Evolutionary conservation across 441 rosid species (phyloP), one percentile per base, ranked within the genome.

Genomic region (Macaranga tanarius): DNA sequence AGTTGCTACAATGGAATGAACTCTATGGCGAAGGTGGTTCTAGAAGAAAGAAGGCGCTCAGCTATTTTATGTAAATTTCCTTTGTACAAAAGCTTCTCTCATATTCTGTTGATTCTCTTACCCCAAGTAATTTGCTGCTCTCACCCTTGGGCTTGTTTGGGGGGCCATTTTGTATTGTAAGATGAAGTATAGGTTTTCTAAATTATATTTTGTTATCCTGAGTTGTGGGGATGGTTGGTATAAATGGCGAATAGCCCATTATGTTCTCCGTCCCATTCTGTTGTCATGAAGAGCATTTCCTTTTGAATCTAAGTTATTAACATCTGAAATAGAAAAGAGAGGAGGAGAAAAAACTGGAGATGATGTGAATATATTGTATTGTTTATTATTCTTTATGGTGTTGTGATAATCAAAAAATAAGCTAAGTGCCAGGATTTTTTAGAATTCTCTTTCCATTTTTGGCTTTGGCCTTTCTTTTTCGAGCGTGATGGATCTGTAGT

Each of bases 21-120:
- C 88, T 91, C 3, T 93, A 93, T 5, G 97, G 98, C 4, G 97
- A 91, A 84, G 97, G 98, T 7, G 98, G 97, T 3, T 93, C 97
- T 2, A 88, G 98, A 84, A 91, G 86, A 80, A 90, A 87, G 87
- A 88, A 78, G 82, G 86, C 97, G 23, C 97, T 93, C 51, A 93
- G 97, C 88, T 93, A 93, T 77, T 93, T 91, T 81, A 93, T 91
- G 98, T 93, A 87, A 88, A 72, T 75, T 62, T 66, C 71, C 56
- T 65, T 40, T 85, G 84, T 85, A 81, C 80, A 82, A 77, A 76
- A 54, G 80, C 83, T 65, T 79, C 80, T 69, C 71, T 69, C 71
- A 34, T 25, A 73, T 80, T 73, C 63, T 72, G 61, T 70, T 52
- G 69, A 59, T 58, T 61, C 55, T 73, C 75, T 15, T 20, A 5